Conservation (phyloP, 1,139 yeast genomes). For the Nakaseomyces bracarensis region DNA sequence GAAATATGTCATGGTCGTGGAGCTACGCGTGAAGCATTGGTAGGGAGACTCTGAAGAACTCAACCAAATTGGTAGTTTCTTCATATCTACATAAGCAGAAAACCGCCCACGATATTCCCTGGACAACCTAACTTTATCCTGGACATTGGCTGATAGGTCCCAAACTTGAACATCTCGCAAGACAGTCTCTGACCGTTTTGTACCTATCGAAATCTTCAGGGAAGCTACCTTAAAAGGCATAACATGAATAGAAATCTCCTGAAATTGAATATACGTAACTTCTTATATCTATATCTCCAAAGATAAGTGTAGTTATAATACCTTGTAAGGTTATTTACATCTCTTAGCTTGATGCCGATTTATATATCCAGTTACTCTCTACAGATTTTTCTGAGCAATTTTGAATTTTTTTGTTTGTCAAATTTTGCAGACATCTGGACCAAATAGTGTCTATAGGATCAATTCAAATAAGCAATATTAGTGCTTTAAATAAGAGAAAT, state of each 20-base stretch:
- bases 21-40: conserved; percentile 22
- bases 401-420: too few species aligned
- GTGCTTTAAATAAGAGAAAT: neutral
- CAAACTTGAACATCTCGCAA: conserved; percentile 27
- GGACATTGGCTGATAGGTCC: conserved; percentile 10
- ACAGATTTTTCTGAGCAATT: too few species aligned
- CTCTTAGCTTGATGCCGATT: too few species aligned
- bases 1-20: conserved; percentile 25
- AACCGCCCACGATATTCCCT: conserved; percentile 15
- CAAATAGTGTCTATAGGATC: too few species aligned
- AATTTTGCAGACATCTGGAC: too few species aligned
- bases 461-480: too few species aligned
- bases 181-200: conserved; percentile 15
- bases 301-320: too few species aligned
- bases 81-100: conserved; percentile 23
- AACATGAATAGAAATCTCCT: too few species aligned
- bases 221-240: conserved; percentile 2
- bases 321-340: too few species aligned
- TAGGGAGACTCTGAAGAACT: conserved; percentile 4
- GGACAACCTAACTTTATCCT: neutral
- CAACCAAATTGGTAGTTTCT: conserved; percentile 27
- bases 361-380: too few species aligned
- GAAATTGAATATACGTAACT: too few species aligned
- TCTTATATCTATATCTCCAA: too few species aligned
- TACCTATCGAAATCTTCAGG: conserved; percentile 1